Evolutionary conservation across 352 stramenopile species (phyloP).

Genomic region (Elongisporangium senticosum): DNA sequence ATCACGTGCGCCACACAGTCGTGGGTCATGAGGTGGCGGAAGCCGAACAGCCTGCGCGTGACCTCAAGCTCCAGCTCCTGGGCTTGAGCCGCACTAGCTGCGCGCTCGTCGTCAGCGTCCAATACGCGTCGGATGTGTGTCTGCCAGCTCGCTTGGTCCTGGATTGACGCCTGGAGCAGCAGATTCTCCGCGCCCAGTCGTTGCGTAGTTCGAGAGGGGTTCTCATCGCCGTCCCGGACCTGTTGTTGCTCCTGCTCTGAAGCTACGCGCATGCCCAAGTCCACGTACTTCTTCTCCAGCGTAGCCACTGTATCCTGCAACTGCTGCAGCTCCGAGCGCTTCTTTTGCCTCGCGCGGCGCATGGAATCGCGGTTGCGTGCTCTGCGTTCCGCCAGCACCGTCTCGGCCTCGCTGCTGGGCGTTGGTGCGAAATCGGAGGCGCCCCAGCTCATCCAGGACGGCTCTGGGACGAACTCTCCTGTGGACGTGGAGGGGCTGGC

Average conservation of each 20-base stretch:
- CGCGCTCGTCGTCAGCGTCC: constrained; percentile 8
- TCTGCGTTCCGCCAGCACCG: neutral
- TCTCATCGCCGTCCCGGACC: constrained; percentile 1
- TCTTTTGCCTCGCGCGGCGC: constrained; percentile 21
- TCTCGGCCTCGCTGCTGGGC: neutral
- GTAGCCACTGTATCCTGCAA: constrained; percentile 18
- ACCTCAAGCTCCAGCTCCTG: constrained; percentile 17
- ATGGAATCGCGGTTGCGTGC: constrained; percentile 26
- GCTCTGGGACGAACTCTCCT: neutral
- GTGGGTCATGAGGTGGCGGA: constrained; percentile 14
- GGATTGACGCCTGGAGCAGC: constrained; percentile 16
- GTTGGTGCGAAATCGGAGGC: neutral
- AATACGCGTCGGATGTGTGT: constrained; percentile 22
- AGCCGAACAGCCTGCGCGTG: constrained; percentile 19
- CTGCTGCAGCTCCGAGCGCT: constrained; percentile 21
- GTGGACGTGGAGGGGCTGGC: neutral
- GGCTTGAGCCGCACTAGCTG: constrained; percentile 11
- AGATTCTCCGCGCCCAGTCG: constrained; percentile 35
- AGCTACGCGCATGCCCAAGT: constrained; percentile 15
- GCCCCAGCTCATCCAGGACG: neutral
- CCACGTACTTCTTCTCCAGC: constrained; percentile 26
- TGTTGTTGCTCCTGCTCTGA: constrained; percentile 3
- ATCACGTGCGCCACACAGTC: constrained; percentile 21
- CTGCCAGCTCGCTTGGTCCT: constrained; percentile 20
- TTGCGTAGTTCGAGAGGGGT: constrained; percentile 12